Percentiles rank a stretch among this genome's conserved stretches.
Conservation (phyloP, 2,329 filamentous ascomycete genomes). For the Aschersonia sp. region DNA sequence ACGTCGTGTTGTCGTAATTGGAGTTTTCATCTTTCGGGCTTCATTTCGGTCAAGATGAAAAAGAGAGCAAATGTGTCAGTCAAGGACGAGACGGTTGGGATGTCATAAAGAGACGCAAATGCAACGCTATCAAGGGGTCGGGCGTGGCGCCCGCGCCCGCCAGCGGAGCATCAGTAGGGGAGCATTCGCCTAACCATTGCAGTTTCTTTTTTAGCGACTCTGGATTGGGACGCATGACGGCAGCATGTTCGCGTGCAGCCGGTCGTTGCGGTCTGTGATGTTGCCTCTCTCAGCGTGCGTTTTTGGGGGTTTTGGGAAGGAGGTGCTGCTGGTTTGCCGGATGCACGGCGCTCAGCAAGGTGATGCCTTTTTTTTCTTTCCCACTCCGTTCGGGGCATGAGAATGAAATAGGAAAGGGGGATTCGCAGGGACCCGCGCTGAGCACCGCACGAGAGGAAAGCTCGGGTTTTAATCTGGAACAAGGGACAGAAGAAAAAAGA, state of each 20-base stretch:
- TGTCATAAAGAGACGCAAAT: not conserved
- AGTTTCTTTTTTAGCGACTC: not conserved
- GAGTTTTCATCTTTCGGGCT: conserved; percentile 13
- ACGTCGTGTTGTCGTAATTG: conserved; percentile 15
- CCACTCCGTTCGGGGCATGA: too few relatives aligned
- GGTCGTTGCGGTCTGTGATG: too few relatives aligned
- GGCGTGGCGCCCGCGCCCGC: not conserved
- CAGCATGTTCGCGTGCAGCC: not conserved
- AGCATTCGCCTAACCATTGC: not conserved
- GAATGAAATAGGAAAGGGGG: too few relatives aligned
- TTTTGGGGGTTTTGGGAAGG: too few relatives aligned
- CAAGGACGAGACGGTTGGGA: not conserved
- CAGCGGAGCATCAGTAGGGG: not conserved
- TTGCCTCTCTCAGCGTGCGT: too few relatives aligned
- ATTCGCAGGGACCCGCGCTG: too few relatives aligned
- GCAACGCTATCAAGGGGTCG: not conserved
- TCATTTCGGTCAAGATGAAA: not conserved
- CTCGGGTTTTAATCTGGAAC: too few relatives aligned
- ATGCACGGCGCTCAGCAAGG: too few relatives aligned
- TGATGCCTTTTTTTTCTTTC: too few relatives aligned
- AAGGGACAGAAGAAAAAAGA: too few relatives aligned
- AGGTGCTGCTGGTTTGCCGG: too few relatives aligned
- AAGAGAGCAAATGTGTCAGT: not conserved
- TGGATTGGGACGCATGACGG: not conserved
- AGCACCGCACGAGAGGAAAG: too few relatives aligned